Evolutionary conservation across 306 rosid genomes (phyloP), one percentile per base, ranked within the genome.

Genomic region (Echinosophora koreensis): DNA sequence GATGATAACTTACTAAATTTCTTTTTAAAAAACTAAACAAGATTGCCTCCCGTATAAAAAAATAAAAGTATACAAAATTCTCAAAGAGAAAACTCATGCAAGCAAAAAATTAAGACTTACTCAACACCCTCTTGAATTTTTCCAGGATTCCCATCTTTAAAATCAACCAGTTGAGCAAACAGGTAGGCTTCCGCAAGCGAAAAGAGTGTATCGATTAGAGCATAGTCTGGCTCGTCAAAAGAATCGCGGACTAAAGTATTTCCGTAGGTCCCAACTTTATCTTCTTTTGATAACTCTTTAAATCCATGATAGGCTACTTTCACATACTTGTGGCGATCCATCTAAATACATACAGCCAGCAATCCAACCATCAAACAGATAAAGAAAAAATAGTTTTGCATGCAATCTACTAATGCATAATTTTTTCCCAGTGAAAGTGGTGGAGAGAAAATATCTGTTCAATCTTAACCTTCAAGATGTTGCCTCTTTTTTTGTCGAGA

Each of bases 311-410:
- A 95, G 64, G 99, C 98, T 50, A 95, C 94, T 88, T 92, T 95
- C 72, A 95, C 99, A 85, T 95, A 95, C 85, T 95, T 95, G 87
- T 95, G 99, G n/a, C 99, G 92, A 82, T 95, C 99, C 97, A 95
- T 92, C 99, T 95, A 85, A 35, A 76, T 61, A 34, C 70, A 84
- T 18, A 34, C 69, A 76, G 50, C 27, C 82, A 80, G 66, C 39
- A 72, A 50, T 47, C 44, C 80, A 79, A 57, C 69, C 69, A 75
- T 78, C 55, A 81, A 66, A 66, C 61, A 28, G 9, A 64, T 41
- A 58, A 52, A 59, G 71, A 41, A 49, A 77, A 16, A 70, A 5
- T 28, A 63, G 71, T 35, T 44, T 54, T 27, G 22, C 71, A 76
- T 14, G 32, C 73, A 77, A 73, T 38, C 56, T 47, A 54, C 13